Evolutionary conservation across 1,284 basidiomycete species (phyloP), one percentile per base, ranked within the genome.

Genomic region (Trichosporon coremiiforme): DNA sequence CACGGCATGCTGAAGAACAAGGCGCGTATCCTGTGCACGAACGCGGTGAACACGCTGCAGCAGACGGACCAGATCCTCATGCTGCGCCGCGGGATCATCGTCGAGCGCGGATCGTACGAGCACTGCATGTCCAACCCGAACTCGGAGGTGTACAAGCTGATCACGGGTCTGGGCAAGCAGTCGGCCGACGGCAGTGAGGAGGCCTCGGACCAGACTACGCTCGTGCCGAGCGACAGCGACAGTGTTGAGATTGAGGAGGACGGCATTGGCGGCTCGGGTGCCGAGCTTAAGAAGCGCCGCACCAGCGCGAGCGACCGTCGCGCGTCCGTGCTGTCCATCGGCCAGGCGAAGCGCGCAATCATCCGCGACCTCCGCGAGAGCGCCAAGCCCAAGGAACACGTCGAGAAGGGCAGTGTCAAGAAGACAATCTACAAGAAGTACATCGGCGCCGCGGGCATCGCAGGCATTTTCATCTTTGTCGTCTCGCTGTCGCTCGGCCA

Each of bases 31-130:
- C 85, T 98, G 2, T 93, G 95, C 70, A 96, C 94, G 22, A 73
- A 98, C 82, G 91, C 91, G 63, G 90, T 98, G 53, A 88, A 93
- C n/a, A 95, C 92, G 79, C 86, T 95, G 65, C 88, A 88, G 64
- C 86, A 94, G 70, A 91, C 93, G 65, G 91, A 97, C 79, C 87
- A 91, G 71, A 86, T 98, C 35, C 83, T 89, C 68, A 94, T 91
- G 82, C 85, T 98, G 38, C 90, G 93, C 25, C 87, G 89, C 20
- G 95, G 95, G 12, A 89, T 93, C 77, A 89, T 98, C 69, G 83
- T 95, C 29, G 95, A 98, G 84, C 86, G 85, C 50, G 92, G 92
- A 3, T 85, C 89, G 0, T 95, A 91, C 78, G 81, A 85, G 8
- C 85, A 86, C 10, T 87, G 94, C 10, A 87, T 91, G 82, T 85